Conservation (phyloP, 129 eudicot species). For the Tagetes patula region DNA sequence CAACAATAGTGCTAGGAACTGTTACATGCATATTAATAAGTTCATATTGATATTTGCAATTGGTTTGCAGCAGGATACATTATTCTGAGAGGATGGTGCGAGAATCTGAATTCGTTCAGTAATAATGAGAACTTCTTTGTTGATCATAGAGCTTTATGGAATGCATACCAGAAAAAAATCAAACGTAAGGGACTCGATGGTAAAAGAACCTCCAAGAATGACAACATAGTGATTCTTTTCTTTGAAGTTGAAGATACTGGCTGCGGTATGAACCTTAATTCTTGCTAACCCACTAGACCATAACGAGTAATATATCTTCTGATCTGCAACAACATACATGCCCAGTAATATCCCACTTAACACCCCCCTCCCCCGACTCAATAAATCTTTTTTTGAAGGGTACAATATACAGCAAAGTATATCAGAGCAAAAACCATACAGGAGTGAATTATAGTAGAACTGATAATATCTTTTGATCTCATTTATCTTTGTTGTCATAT, state of each 20-base stretch:
- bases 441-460: too few relatives aligned
- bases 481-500: slow-evolving; percentile 2
- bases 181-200: slow-evolving; percentile 40
- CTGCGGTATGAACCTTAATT: slow-evolving; percentile 59
- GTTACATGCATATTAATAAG: slow-evolving; percentile 4
- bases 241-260: slow-evolving; percentile 98
- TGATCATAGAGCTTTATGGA: slow-evolving; percentile 44
- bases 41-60: slow-evolving; percentile 19
- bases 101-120: slow-evolving; percentile 37
- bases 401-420: too few relatives aligned
- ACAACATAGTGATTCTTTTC: slow-evolving; percentile 64
- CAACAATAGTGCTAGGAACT: not conserved
- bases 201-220: slow-evolving; percentile 50
- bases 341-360: too few relatives aligned
- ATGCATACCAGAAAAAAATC: slow-evolving; percentile 40
- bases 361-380: too few relatives aligned
- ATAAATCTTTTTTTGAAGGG: too few relatives aligned
- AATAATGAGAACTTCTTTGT: slow-evolving; percentile 30
- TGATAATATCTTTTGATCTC: not conserved
- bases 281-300: slow-evolving; percentile 8
- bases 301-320: slow-evolving; percentile 11
- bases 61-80: slow-evolving; percentile 79
- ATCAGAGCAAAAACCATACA: too few relatives aligned
- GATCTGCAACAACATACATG: not conserved
- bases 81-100: slow-evolving; percentile 90